A percentile compares a stretch with the other conserved stretches of the same genome.
These are phyloP conservation scores for Fagus crenata DNA, from an alignment of 306 rosid genomes.

Conservation along the genomic window DNA sequence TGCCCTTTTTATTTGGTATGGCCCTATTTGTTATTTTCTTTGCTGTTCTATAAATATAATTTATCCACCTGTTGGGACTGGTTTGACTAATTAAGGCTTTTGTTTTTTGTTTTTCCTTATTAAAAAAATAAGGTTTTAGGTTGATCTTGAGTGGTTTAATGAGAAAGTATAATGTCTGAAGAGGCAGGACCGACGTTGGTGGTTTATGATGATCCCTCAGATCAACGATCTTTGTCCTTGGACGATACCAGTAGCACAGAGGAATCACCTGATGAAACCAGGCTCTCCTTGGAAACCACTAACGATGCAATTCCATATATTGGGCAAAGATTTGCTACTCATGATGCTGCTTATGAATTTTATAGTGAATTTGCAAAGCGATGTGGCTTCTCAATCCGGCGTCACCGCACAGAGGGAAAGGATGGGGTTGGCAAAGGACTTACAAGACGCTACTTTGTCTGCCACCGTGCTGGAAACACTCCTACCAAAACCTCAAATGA, in stretches of 20 bases:
- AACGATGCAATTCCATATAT: conserved; percentile 72
- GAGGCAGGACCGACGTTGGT: conserved; percentile 71
- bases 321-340: conserved; percentile 86
- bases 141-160: conserved; percentile 19
- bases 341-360: conserved; percentile 84
- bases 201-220: conserved; percentile 82
- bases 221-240: conserved; percentile 73
- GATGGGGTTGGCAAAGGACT: conserved; percentile 96
- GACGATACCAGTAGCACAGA: conserved; percentile 85
- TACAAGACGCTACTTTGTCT: conserved; percentile 88
- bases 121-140: background rate
- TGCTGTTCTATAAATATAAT: background rate
- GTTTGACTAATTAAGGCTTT: conserved; percentile 11
- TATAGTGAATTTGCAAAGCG: conserved; percentile 84
- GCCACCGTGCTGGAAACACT: conserved; percentile 96
- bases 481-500: conserved; percentile 67
- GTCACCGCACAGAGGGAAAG: conserved; percentile 95
- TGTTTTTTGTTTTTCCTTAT: too few species aligned
- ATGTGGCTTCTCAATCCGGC: conserved; percentile 87
- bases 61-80: background rate
- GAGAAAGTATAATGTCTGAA: conserved; percentile 60
- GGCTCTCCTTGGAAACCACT: conserved; percentile 60
- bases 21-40: background rate
- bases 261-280: conserved; percentile 77
- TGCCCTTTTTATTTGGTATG: background rate